Conservation (phyloP, 139 green algal genomes). For the Coelastrella sp. region DNA sequence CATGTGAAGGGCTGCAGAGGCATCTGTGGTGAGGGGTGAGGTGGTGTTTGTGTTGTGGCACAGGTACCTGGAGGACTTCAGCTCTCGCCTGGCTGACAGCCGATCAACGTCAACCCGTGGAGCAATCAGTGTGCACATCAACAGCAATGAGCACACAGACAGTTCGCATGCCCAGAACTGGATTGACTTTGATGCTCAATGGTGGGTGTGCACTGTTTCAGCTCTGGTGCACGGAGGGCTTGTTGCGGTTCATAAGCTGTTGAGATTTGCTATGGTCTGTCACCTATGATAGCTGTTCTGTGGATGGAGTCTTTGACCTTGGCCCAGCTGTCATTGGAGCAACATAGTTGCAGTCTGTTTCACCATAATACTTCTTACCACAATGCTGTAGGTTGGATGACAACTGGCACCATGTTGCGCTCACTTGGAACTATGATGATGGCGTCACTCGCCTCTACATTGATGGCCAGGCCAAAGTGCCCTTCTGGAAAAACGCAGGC, state of each 20-base stretch:
- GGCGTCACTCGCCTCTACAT: conserved; percentile 77
- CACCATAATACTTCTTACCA: no score
- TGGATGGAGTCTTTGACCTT: neutral
- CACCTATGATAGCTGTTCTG: neutral
- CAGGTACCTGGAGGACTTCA: conserved; percentile 53
- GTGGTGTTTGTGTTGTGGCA: neutral
- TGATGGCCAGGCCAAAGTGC: conserved; percentile 67
- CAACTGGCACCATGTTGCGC: conserved; percentile 87
- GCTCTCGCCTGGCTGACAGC: neutral
- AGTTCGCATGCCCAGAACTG: conserved; percentile 73
- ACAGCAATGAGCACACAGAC: conserved; percentile 78
- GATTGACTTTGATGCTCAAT: conserved; percentile 83
- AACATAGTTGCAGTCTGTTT: no score
- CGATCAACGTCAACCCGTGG: conserved; percentile 55
- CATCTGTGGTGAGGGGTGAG: neutral
- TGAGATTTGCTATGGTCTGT: neutral
- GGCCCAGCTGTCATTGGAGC: no score
- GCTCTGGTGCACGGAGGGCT: neutral
- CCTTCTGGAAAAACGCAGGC: conserved; percentile 72
- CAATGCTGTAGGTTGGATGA: conserved; percentile 71
- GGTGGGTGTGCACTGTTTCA: conserved; percentile 57
- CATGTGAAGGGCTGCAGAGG: no score
- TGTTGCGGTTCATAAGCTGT: neutral
- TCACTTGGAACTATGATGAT: conserved; percentile 76
- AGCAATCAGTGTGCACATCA: conserved; percentile 86